Conservation (phyloP, 1,139 yeast genomes). For the Yamadazyma pseudoaaseri region DNA sequence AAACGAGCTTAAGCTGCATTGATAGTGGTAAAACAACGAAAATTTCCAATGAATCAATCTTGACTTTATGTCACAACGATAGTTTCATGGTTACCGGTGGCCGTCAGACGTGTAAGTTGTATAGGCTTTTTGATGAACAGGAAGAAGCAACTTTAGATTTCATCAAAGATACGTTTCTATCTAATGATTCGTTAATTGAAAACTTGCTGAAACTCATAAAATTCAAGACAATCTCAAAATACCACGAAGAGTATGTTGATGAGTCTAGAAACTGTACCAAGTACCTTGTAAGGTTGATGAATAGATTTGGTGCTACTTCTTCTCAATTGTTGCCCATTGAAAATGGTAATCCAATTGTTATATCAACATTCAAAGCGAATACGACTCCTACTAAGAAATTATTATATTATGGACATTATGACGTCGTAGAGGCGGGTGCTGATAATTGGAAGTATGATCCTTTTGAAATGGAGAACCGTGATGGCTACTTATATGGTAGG, state of each 20-base stretch:
- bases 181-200: slow-evolving; percentile 62
- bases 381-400: slow-evolving; percentile 32
- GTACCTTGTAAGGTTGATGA: slow-evolving; percentile 60
- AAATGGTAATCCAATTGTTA: slow-evolving; percentile 80
- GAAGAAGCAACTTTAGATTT: background rate
- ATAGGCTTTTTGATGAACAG: slow-evolving; percentile 1
- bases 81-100: slow-evolving; percentile 39
- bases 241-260: slow-evolving; percentile 62
- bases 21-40: slow-evolving; percentile 5
- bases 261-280: slow-evolving; percentile 89
- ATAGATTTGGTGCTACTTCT: slow-evolving; percentile 67
- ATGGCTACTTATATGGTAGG: slow-evolving; percentile 87
- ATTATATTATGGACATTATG: slow-evolving; percentile 94
- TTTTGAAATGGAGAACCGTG: slow-evolving; percentile 65
- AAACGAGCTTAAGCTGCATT: slow-evolving; percentile 12
- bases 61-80: slow-evolving; percentile 7
- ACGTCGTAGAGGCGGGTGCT: slow-evolving; percentile 66
- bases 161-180: slow-evolving; percentile 8
- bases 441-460: slow-evolving; percentile 80
- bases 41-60: slow-evolving; percentile 8
- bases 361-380: slow-evolving; percentile 62
- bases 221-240: slow-evolving; percentile 75
- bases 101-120: slow-evolving; percentile 18
- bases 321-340: slow-evolving; percentile 71
- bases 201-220: slow-evolving; percentile 63